Conservation (phyloP, 139 green algal species). For the Ostreobium quekettii region DNA sequence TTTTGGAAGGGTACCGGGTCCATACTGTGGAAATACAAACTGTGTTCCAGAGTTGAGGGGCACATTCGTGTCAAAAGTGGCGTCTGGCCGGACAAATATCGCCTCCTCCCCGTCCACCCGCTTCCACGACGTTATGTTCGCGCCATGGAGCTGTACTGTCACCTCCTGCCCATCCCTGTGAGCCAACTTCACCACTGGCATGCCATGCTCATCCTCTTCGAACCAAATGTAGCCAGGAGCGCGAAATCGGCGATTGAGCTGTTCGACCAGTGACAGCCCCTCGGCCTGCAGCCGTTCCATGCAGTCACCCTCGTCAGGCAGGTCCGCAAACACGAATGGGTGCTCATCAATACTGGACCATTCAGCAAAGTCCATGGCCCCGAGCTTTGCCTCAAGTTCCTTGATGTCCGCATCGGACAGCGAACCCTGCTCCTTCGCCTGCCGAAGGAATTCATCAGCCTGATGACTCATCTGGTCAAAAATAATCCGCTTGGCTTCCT, state of each 20-base stretch:
- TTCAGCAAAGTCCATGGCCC: too few species aligned
- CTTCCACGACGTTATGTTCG: conserved; percentile 1
- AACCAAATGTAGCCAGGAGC: background rate
- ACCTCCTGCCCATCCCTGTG: background rate
- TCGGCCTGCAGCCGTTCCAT: background rate
- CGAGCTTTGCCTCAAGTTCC: too few species aligned
- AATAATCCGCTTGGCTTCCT: too few species aligned
- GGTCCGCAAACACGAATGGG: too few species aligned
- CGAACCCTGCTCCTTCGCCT: too few species aligned
- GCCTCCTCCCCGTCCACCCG: background rate
- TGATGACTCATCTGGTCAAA: too few species aligned
- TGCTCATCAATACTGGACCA: too few species aligned
- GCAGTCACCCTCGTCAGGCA: too few species aligned
- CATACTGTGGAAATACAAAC: conserved; percentile 10
- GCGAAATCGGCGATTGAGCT: background rate
- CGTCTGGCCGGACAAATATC: too few species aligned
- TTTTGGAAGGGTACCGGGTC: background rate
- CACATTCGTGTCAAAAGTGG: too few species aligned
- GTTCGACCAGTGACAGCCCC: background rate
- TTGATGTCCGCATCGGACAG: too few species aligned
- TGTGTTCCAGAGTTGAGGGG: background rate
- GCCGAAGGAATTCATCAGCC: too few species aligned
- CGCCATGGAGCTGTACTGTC: background rate
- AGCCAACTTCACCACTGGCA: background rate
- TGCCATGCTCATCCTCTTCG: background rate